Conservation (phyloP, 805 yeast species). For the Metschnikowia orientalis region DNA sequence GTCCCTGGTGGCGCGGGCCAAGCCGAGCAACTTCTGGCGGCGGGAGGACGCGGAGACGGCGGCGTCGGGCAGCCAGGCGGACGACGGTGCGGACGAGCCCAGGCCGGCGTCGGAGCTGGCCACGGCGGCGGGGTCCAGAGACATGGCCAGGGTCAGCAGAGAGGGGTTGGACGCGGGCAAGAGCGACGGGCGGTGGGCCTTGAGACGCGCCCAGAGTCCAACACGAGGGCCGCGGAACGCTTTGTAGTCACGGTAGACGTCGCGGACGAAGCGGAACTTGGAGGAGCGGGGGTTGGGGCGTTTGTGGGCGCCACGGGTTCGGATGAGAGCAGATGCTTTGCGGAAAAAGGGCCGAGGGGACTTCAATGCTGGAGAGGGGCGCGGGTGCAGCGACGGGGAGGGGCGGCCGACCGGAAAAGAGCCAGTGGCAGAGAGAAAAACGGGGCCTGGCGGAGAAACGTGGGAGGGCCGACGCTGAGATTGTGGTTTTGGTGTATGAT, state of each 20-base stretch:
- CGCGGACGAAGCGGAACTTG: slow-evolving; percentile 24
- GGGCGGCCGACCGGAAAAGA: slow-evolving; percentile 1
- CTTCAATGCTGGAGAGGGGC: slow-evolving; percentile 6
- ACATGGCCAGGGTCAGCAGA: slow-evolving; percentile 1
- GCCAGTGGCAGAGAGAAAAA: slow-evolving; percentile 4
- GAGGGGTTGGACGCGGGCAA: slow-evolving; percentile 4
- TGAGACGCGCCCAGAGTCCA: slow-evolving; percentile 16
- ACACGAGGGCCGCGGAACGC: slow-evolving; percentile 20
- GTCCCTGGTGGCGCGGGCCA: slow-evolving; percentile 54
- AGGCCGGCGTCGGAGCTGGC: slow-evolving; percentile 2
- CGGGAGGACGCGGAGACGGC: slow-evolving; percentile 21
- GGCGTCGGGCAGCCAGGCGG: slow-evolving; percentile 3
- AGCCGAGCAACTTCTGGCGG: slow-evolving; percentile 45
- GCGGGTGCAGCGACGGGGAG: not conserved
- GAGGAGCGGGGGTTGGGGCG: slow-evolving; percentile 16
- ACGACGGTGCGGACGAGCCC: not conserved
- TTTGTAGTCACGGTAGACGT: slow-evolving; percentile 32
- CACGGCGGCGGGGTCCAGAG: slow-evolving; percentile 2
- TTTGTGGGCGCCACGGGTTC: slow-evolving; percentile 13
- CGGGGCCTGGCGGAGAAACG: not conserved
- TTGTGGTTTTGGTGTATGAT: no score
- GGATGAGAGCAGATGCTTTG: slow-evolving; percentile 12
- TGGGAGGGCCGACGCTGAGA: no score
- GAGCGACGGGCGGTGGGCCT: slow-evolving; percentile 16
- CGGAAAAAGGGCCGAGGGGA: slow-evolving; percentile 11